Evolutionary conservation across 148 eudicot species (phyloP).

Genomic region (Rhododendron kiyosumense): DNA sequence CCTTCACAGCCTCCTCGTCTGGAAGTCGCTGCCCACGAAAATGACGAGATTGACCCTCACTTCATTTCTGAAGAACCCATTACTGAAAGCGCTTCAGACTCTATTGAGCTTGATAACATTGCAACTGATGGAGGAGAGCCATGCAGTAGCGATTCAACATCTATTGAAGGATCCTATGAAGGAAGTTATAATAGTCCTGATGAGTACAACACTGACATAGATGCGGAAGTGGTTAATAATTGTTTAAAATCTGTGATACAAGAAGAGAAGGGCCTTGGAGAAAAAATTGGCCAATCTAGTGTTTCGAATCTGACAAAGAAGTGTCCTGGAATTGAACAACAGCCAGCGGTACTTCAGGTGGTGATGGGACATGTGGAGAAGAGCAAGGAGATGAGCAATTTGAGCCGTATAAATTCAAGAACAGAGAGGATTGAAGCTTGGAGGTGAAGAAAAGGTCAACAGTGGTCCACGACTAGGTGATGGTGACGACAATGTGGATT

Average conservation of each 20-base stretch:
- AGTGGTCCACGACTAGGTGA: neutral
- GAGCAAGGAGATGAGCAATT: constrained; percentile 47
- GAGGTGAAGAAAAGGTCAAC: constrained; percentile 34
- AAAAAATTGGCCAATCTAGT: constrained; percentile 37
- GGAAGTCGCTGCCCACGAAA: constrained; percentile 32
- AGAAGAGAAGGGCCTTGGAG: constrained; percentile 5
- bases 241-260: constrained; percentile 18
- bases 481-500: neutral
- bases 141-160: constrained; percentile 22
- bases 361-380: constrained; percentile 27
- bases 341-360: constrained; percentile 7
- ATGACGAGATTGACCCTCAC: constrained; percentile 31
- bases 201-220: constrained; percentile 25
- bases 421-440: constrained; percentile 64
- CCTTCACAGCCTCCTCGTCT: constrained; percentile 36
- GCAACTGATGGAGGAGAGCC: constrained; percentile 32
- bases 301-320: constrained; percentile 22
- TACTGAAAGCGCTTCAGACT: constrained; percentile 34
- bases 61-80: constrained; percentile 44
- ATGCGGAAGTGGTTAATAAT: constrained; percentile 15
- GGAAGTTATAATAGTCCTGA: constrained; percentile 41
- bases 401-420: constrained; percentile 31
- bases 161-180: constrained; percentile 31
- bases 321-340: constrained; percentile 16
- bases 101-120: constrained; percentile 18